phyloP scores from a whole-genome alignment of 2,329 filamentous ascomycete genomes.

The Huntiella bhutanensis region DNA sequence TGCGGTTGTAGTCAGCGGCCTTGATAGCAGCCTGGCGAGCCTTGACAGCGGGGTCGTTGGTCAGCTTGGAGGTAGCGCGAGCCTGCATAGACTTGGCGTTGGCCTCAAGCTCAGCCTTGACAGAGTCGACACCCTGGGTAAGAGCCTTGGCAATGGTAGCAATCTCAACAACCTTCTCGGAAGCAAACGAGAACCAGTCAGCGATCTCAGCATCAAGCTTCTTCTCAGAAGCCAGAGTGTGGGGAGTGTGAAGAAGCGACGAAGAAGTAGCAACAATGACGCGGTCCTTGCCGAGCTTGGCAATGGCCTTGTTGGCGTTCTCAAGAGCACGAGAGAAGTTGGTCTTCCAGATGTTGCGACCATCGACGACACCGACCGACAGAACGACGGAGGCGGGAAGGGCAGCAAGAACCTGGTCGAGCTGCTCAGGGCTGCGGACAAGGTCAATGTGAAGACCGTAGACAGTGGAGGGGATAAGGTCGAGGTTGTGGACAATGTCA shows the following conservation, averaged over 20 bases:
- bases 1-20: conserved; percentile 72
- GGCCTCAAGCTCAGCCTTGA: conserved; percentile 78
- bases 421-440: conserved; percentile 95
- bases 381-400: conserved; percentile 79
- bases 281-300: conserved; percentile 91
- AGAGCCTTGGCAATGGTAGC: conserved; percentile 92
- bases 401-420: conserved; percentile 63
- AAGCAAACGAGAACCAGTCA: conserved; percentile 98
- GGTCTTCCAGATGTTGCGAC: conserved; percentile 99
- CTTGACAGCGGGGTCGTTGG: conserved; percentile 96
- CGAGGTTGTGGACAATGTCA: conserved; percentile 98
- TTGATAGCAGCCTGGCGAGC: conserved; percentile 83
- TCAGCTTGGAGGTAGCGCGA: conserved; percentile 79
- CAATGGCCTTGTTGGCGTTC: conserved; percentile 70
- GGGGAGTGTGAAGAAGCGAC: conserved; percentile 94
- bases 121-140: conserved; percentile 73
- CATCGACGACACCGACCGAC: conserved; percentile 91
- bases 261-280: conserved; percentile 93
- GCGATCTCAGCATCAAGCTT: conserved; percentile 83
- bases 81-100: conserved; percentile 89
- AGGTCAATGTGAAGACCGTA: conserved; percentile 87
- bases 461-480: conserved; percentile 61
- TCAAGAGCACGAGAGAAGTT: conserved; percentile 94
- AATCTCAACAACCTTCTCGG: conserved; percentile 83
- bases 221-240: conserved; percentile 97